These are phyloP conservation scores for Suillus brevipes DNA, from an alignment of 768 basidiomycete genomes.

Conservation along the genomic window DNA sequence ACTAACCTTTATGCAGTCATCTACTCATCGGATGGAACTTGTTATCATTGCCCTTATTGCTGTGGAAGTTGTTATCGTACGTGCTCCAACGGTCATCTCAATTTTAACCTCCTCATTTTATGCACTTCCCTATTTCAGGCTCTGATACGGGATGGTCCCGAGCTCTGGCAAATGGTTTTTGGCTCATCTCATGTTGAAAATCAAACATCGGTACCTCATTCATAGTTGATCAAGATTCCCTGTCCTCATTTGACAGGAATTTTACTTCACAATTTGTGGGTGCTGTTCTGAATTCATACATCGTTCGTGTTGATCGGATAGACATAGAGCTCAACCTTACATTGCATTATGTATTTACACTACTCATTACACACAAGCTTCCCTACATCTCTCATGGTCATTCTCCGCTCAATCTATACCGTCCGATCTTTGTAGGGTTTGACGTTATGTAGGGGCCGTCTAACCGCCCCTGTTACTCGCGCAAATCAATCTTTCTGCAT, in stretches of 20 bases:
- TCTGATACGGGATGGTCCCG: constrained; percentile 76
- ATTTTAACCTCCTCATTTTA: background rate
- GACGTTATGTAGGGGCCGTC: background rate
- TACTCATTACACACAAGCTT: background rate
- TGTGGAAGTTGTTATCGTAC: constrained; percentile 89
- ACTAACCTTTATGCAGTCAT: constrained; percentile 53
- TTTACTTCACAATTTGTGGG: background rate
- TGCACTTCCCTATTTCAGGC: constrained; percentile 43
- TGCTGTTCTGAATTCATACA: background rate
- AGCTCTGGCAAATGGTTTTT: constrained; percentile 60
- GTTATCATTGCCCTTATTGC: constrained; percentile 95
- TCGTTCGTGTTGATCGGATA: background rate
- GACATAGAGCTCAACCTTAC: background rate
- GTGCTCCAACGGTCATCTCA: constrained; percentile 22
- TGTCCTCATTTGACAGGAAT: background rate
- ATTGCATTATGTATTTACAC: background rate
- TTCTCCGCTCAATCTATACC: constrained; percentile 4
- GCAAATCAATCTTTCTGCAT: constrained; percentile 18
- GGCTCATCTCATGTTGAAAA: constrained; percentile 21
- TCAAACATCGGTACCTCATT: background rate
- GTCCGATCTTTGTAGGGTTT: background rate
- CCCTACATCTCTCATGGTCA: background rate
- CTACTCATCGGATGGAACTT: constrained; percentile 89
- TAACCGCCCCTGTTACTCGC: constrained; percentile 2
- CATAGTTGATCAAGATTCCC: background rate